These are phyloP conservation scores for Quercus variabilis DNA, from an alignment of 306 rosid genomes.

Conservation along the genomic window DNA sequence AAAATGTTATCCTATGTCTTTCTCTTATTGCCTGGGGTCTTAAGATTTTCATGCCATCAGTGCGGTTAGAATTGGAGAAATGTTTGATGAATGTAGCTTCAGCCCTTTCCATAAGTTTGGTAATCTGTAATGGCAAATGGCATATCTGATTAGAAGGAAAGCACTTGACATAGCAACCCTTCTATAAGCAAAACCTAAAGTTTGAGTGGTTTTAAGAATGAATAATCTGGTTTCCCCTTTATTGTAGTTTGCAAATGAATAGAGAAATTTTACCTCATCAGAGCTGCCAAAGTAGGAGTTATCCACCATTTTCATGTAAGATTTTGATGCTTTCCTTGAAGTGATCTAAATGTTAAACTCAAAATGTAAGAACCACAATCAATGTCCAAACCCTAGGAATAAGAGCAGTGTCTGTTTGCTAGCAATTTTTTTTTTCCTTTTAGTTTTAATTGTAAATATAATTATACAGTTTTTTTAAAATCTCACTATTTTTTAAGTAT, in stretches of 20 bases:
- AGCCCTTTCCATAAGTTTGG: slow-evolving; percentile 47
- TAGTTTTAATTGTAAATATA: no score
- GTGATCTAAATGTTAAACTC: slow-evolving; percentile 40
- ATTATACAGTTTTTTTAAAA: no score
- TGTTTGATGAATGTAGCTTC: slow-evolving; percentile 54
- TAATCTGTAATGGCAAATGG: slow-evolving; percentile 16
- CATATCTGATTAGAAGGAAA: neutral
- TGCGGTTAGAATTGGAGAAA: slow-evolving; percentile 62
- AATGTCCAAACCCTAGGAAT: no score
- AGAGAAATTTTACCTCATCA: slow-evolving; percentile 48
- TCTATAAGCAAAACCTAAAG: no score
- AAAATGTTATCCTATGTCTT: slow-evolving; percentile 62
- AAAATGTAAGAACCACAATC: no score
- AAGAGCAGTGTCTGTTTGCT: no score
- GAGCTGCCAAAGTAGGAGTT: slow-evolving; percentile 63
- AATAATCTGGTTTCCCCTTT: no score
- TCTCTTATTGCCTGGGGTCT: slow-evolving; percentile 57
- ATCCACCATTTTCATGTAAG: slow-evolving; percentile 71
- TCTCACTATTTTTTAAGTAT: no score
- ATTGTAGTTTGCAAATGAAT: neutral
- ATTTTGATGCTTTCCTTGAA: slow-evolving; percentile 50
- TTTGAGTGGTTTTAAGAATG: no score
- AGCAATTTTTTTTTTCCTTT: no score
- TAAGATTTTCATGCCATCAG: slow-evolving; percentile 54
- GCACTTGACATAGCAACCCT: no score